phyloP scores from a whole-genome alignment of 495 filamentous ascomycete species.

The Podospora pseudocomata region DNA sequence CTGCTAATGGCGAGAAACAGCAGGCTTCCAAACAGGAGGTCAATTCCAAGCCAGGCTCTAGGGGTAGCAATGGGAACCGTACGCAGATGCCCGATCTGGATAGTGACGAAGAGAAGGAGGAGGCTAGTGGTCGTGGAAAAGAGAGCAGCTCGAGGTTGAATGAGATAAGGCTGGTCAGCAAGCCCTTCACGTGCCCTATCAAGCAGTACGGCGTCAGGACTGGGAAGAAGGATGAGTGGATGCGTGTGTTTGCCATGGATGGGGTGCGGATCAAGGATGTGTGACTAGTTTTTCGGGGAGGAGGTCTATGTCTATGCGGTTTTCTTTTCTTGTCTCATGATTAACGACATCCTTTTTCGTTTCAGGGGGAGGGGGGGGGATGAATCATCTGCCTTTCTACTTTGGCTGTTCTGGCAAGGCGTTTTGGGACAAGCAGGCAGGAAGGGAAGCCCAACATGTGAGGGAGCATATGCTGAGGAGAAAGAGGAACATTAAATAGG shows the following conservation, averaged over 20 bases:
- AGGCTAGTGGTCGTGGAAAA: not conserved
- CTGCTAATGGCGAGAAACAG: not conserved
- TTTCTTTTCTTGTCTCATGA: not conserved
- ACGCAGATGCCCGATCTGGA: slow-evolving; percentile 18
- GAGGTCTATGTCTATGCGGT: not conserved
- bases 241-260: slow-evolving; percentile 53
- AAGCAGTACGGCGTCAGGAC: slow-evolving; percentile 56
- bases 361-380: not conserved
- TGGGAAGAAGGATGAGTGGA: slow-evolving; percentile 42
- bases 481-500: not conserved
- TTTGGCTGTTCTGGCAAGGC: not conserved
- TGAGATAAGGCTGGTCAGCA: slow-evolving; percentile 31
- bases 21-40: slow-evolving; percentile 9
- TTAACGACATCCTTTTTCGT: not conserved
- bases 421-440: not conserved
- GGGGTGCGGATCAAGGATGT: slow-evolving; percentile 46
- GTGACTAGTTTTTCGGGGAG: not conserved
- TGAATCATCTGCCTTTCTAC: not conserved
- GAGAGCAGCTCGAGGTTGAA: not conserved
- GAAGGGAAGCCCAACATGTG: not conserved
- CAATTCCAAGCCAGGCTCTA: not conserved
- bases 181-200: slow-evolving; percentile 59
- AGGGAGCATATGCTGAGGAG: too few species aligned
- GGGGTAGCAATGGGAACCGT: not conserved
- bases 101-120: slow-evolving; percentile 18